Evolutionary conservation across 2,329 filamentous ascomycete species (phyloP).

Genomic region (Zymoseptoria crescenta): DNA sequence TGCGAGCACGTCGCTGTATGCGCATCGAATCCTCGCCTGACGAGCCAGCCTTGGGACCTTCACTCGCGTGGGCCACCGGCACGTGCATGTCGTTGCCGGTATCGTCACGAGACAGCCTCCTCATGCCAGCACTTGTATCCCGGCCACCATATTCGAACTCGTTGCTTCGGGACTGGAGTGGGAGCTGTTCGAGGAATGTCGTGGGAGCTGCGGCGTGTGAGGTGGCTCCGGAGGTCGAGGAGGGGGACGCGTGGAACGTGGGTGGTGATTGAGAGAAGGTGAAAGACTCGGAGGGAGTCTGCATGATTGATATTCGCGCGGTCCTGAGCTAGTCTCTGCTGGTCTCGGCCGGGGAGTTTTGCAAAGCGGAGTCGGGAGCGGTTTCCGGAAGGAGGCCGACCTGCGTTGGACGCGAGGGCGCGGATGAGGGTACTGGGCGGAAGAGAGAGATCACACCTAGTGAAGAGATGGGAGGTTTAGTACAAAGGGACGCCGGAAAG

Average conservation of each 20-base stretch:
- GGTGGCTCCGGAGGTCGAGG: slow-evolving; percentile 1
- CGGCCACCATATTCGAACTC: neutral
- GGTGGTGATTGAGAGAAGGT: slow-evolving; percentile 13
- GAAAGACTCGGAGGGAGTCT: neutral
- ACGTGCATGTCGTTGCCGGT: slow-evolving; percentile 22
- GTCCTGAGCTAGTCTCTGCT: neutral
- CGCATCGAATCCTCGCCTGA: neutral
- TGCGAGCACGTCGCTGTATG: slow-evolving; percentile 4
- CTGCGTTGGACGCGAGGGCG: neutral
- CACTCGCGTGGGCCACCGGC: slow-evolving; percentile 1
- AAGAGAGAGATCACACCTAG: neutral
- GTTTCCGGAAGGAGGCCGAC: neutral
- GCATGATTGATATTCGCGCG: slow-evolving; percentile 1
- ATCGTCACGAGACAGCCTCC: slow-evolving; percentile 22
- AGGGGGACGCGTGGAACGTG: slow-evolving; percentile 18
- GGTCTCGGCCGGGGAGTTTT: neutral
- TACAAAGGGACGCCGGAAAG: neutral
- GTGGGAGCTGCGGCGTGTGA: neutral
- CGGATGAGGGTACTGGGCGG: neutral
- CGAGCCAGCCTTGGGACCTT: neutral
- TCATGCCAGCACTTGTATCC: neutral
- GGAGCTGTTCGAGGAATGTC: neutral
- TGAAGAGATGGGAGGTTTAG: neutral
- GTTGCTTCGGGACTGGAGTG: neutral
- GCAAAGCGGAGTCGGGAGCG: neutral